Evolutionary conservation across 768 basidiomycete genomes (phyloP).

Genomic region (Tulasnella sp.): DNA sequence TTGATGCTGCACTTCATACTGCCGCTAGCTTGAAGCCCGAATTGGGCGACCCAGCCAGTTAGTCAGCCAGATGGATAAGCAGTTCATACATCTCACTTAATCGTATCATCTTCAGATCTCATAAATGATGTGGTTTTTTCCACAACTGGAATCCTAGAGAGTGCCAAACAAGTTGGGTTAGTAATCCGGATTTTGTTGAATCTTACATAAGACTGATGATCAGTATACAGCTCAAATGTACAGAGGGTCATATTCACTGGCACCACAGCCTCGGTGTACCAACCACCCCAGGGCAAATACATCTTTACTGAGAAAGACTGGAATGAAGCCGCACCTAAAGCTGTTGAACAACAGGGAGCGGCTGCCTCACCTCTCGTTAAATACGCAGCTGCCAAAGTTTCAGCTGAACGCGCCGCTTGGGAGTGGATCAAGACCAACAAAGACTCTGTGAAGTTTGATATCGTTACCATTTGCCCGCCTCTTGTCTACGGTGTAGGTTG

Average conservation of each 20-base stretch:
- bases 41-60: constrained; percentile 17
- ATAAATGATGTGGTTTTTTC: constrained; percentile 30
- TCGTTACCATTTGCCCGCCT: constrained; percentile 23
- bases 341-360: constrained; percentile 24
- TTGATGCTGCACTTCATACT: constrained; percentile 27
- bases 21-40: constrained; percentile 24
- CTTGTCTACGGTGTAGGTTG: too few relatives aligned
- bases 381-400: constrained; percentile 24
- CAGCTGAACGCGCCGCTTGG: constrained; percentile 26
- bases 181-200: too few relatives aligned
- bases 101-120: constrained; percentile 19
- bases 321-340: constrained; percentile 23
- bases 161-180: constrained; percentile 23
- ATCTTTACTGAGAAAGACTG: constrained; percentile 28
- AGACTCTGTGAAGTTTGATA: constrained; percentile 19
- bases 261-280: too few relatives aligned
- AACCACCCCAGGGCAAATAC: too few relatives aligned
- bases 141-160: constrained; percentile 26
- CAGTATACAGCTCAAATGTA: constrained; percentile 21
- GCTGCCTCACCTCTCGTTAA: constrained; percentile 19
- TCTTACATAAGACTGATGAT: too few relatives aligned
- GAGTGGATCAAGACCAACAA: constrained; percentile 20
- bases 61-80: too few relatives aligned
- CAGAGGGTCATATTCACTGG: constrained; percentile 29
- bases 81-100: too few relatives aligned